Evolutionary conservation across 208 protist species (phyloP), one percentile per base, ranked within the genome.

Genomic region (Porcisia deanei): DNA sequence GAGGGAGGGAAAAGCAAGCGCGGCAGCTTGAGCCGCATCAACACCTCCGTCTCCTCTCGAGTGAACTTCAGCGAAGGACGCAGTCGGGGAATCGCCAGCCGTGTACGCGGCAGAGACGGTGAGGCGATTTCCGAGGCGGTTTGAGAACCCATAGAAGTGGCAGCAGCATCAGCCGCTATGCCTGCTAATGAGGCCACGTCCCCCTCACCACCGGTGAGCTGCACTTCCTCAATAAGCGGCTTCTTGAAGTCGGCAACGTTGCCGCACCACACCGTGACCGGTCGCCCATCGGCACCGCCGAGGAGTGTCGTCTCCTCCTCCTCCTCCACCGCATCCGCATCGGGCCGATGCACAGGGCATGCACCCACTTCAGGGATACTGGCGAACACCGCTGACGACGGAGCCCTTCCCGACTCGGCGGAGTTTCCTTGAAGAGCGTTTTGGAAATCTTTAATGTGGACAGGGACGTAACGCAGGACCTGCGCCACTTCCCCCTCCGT

Each of bases 221-320:
- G 9, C 49, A 94, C 18, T 67, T 91, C 89, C 64, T 89, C 85
- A 61, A 96, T 85, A 9, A 91, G 80, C 8, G 91, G 90, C 18
- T 75, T 85, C 54, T 80, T 76, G 77, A 97, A 97, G 54, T 91
- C 83, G 7, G 79, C 89, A 16, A 97, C 80, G 79, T 97, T 97
- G 39, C 93, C 93, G 0, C 70, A 30, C 93, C 93, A 97, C 30
- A 96, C 83, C 58, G 81, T 81, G 18, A 95, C 85, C 1, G 75
- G 60, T 20, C 55, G 83, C 30, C n/a, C 72, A 30, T 52, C 81
- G 10, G 49, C 73, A n/a, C 59, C 54, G 1, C 54, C 74, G 18
- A 82, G 76, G 55, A 90, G 61, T 43, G 87, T 81, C 22, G 67
- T 77, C 39, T 86, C 87, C 49, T 93, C 89, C 75, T 93, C 90